A percentile compares a stretch with the other conserved stretches of the same genome.
These are phyloP conservation scores for Pseudogymnoascus sp. DNA, from an alignment of 2,329 filamentous ascomycete genomes.

Conservation along the genomic window DNA sequence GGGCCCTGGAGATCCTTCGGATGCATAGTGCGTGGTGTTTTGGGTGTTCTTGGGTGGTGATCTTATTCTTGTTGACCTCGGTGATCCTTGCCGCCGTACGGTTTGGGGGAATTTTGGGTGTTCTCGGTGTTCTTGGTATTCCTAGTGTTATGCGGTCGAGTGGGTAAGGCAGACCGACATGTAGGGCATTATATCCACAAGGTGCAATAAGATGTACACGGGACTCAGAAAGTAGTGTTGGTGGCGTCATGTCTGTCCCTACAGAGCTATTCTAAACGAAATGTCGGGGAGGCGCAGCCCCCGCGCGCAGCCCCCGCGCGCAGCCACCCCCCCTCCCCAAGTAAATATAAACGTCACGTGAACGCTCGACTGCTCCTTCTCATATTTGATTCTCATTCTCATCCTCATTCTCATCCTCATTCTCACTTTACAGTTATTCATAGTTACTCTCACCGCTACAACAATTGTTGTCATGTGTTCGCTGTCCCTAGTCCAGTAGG, in stretches of 20 bases:
- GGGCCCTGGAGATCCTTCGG: not conserved
- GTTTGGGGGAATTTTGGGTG: not conserved
- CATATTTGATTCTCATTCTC: too few relatives aligned
- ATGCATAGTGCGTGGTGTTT: not conserved
- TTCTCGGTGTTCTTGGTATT: not conserved
- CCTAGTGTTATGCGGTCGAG: not conserved
- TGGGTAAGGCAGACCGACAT: not conserved
- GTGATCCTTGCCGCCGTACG: not conserved
- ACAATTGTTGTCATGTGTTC: not conserved
- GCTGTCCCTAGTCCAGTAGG: not conserved
- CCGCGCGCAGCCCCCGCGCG: not conserved
- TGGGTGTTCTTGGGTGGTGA: not conserved
- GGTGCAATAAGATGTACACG: not conserved
- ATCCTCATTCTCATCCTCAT: too few relatives aligned
- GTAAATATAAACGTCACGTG: not conserved
- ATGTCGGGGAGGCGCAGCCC: not conserved
- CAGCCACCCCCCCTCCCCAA: too few relatives aligned
- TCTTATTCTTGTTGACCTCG: not conserved
- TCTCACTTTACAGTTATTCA: not conserved
- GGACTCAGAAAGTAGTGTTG: not conserved
- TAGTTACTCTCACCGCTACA: not conserved
- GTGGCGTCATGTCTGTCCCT: not conserved
- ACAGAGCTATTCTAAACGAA: not conserved
- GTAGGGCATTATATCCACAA: not conserved
- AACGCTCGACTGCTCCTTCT: not conserved